A percentile compares a stretch with the other conserved stretches of the same genome.
Evolutionary conservation across 2,329 filamentous ascomycete species (phyloP).

Genomic region (Lasiodiplodia citricola): DNA sequence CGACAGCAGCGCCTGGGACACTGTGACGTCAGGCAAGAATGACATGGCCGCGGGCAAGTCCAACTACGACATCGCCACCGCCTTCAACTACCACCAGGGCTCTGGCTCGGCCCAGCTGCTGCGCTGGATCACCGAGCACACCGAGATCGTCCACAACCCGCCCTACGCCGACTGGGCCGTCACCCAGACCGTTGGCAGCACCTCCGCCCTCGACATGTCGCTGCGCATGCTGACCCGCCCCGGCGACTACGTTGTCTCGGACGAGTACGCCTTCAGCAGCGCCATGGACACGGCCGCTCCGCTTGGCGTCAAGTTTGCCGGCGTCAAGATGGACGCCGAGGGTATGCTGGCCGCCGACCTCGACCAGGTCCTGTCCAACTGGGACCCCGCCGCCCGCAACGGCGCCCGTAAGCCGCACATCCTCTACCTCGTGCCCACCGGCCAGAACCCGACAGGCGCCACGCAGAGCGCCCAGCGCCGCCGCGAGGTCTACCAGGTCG

Average conservation of each 20-base stretch:
- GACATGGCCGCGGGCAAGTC: conserved; percentile 72
- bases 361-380: conserved; percentile 67
- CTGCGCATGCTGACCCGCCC: conserved; percentile 80
- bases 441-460: conserved; percentile 89
- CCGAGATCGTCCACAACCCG: conserved; percentile 84
- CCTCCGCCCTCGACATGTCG: conserved; percentile 81
- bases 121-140: conserved; percentile 92
- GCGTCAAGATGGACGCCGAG: conserved; percentile 69
- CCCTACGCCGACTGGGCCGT: conserved; percentile 91
- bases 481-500: conserved; percentile 75
- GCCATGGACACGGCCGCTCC: conserved; percentile 70
- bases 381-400: conserved; percentile 59
- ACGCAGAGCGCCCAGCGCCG: conserved; percentile 74
- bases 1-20: conserved; percentile 59
- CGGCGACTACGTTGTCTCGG: conserved; percentile 79
- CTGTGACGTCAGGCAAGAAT: conserved; percentile 77
- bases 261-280: conserved; percentile 89
- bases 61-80: conserved; percentile 78
- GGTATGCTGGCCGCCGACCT: conserved; percentile 67
- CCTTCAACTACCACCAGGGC: conserved; percentile 92
- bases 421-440: conserved; percentile 76
- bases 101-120: conserved; percentile 85
- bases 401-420: conserved; percentile 69
- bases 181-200: conserved; percentile 83
- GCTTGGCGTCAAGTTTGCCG: conserved; percentile 65